phyloP scores from a whole-genome alignment of 129 eudicot species.

The Flaveria ramosissima region DNA sequence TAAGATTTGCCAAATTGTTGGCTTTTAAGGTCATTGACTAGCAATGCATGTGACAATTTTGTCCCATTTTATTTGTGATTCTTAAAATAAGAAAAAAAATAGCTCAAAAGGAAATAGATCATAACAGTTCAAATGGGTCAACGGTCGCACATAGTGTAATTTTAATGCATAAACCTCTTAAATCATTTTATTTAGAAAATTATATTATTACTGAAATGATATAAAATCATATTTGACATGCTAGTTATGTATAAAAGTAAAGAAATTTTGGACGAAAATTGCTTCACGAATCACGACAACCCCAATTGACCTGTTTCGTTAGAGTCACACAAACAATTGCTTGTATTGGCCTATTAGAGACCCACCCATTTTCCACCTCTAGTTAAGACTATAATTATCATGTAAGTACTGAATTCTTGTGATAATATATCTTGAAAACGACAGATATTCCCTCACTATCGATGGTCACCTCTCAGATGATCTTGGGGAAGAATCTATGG shows the following conservation, averaged over 20 bases:
- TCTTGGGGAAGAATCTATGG: conserved; percentile 54
- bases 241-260: background rate
- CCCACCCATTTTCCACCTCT: background rate
- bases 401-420: background rate
- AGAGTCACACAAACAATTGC: too few relatives aligned
- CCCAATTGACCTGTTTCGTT: background rate
- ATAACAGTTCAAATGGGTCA: background rate
- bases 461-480: conserved; percentile 58
- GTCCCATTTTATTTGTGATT: background rate
- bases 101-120: background rate
- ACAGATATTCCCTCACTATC: conserved; percentile 81
- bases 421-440: conserved; percentile 23
- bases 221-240: background rate
- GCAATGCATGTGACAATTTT: conserved; percentile 12
- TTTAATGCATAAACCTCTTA: background rate
- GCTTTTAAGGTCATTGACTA: conserved; percentile 5
- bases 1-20: conserved; percentile 20
- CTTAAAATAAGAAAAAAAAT: background rate
- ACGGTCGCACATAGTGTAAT: background rate
- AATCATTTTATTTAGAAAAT: background rate
- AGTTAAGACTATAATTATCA: conserved; percentile 4
- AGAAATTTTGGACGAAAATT: background rate
- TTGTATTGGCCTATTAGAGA: background rate
- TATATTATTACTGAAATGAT: background rate
- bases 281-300: background rate